Conservation (phyloP, 208 protist species). For the Trichomonas vaginalis region DNA sequence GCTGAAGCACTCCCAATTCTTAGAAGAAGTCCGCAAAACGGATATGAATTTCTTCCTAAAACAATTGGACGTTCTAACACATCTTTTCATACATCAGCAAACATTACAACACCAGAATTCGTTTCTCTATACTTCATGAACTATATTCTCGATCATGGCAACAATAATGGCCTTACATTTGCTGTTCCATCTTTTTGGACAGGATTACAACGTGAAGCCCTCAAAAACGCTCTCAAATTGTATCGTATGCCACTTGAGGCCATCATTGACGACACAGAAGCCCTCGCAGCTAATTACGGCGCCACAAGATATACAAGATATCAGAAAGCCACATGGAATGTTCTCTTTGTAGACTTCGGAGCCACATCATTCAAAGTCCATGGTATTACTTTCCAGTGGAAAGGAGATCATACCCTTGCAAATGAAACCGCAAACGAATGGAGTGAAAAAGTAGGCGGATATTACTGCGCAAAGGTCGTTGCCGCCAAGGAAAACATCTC, state of each 20-base stretch:
- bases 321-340: not conserved
- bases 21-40: not conserved
- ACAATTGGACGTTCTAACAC: not conserved
- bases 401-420: not conserved
- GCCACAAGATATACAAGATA: not conserved
- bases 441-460: not conserved
- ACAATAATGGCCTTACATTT: not conserved
- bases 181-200: not conserved
- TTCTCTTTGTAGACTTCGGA: not conserved
- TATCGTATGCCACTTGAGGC: not conserved
- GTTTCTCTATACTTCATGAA: not conserved
- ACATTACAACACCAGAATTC: not conserved
- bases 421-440: not conserved
- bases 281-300: not conserved
- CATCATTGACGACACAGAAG: not conserved
- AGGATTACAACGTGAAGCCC: not conserved
- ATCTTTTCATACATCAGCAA: not conserved
- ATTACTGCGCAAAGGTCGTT: not conserved
- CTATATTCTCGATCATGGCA: not conserved
- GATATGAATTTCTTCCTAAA: not conserved
- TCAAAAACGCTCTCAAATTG: not conserved
- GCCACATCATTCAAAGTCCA: not conserved
- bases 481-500: not conserved
- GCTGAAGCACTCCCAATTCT: not conserved
- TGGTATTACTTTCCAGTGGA: not conserved